A percentile compares a stretch with the other conserved stretches of the same genome.
Conservation (phyloP, 768 basidiomycete species). For the Goffeauzyma gilvescens region DNA sequence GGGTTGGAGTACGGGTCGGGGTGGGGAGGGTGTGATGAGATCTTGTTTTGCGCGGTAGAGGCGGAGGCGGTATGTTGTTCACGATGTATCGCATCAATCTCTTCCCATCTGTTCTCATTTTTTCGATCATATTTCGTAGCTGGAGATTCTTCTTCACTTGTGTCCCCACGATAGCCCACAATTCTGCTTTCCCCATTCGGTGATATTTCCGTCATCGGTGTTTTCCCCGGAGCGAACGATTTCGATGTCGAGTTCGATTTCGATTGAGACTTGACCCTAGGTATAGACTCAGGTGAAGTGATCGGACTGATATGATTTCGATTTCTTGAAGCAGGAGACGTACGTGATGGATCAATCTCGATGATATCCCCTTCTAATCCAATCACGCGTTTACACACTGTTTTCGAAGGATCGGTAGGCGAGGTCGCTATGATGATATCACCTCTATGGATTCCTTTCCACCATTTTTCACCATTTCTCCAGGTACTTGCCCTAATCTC, state of each 20-base stretch:
- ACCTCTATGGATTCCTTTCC: slow-evolving; percentile 41
- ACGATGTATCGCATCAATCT: slow-evolving; percentile 12
- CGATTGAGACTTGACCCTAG: no score
- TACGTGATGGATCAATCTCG: slow-evolving; percentile 53
- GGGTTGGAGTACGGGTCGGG: neutral
- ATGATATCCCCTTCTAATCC: slow-evolving; percentile 77
- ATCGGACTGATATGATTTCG: no score
- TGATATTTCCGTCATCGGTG: no score
- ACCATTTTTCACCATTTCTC: neutral
- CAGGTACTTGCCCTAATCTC: no score
- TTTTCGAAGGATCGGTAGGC: slow-evolving; percentile 45
- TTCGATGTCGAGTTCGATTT: no score
- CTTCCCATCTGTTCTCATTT: slow-evolving; percentile 5
- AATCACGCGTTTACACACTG: slow-evolving; percentile 73
- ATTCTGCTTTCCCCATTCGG: no score
- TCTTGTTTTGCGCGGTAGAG: neutral
- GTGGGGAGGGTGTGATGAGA: neutral
- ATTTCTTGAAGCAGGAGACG: no score
- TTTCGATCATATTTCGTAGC: no score
- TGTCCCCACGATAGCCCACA: no score
- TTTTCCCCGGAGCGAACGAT: no score
- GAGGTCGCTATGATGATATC: slow-evolving; percentile 57
- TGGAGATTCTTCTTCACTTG: no score
- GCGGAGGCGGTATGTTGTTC: neutral
- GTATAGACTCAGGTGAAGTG: no score